Percentiles rank a stretch among this genome's conserved stretches.
Conservation (phyloP, 2,329 filamentous ascomycete species). For the Onygenales sp. region DNA sequence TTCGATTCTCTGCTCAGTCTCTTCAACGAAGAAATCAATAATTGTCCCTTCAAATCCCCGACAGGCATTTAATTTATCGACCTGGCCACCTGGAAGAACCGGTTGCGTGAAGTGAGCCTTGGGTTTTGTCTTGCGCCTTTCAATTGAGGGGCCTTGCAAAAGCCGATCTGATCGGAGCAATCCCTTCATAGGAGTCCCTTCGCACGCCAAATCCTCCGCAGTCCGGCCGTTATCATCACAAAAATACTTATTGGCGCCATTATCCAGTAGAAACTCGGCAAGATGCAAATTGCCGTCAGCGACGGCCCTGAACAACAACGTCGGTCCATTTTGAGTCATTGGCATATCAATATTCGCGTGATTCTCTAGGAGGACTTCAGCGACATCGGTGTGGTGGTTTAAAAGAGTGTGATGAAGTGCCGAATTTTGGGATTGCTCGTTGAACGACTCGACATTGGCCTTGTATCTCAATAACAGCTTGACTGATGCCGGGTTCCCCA, state of each 20-base stretch:
- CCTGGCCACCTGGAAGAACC: not conserved
- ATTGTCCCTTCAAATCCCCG: constrained; percentile 2
- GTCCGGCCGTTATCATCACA: constrained; percentile 3
- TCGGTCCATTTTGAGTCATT: not conserved
- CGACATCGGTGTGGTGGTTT: not conserved
- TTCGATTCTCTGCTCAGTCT: constrained; percentile 1
- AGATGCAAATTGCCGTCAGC: constrained; percentile 1
- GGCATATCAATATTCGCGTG: constrained; percentile 1
- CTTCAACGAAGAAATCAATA: constrained; percentile 3
- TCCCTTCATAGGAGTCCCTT: not conserved
- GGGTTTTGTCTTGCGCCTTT: not conserved
- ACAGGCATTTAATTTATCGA: constrained; percentile 1
- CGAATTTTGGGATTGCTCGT: not conserved
- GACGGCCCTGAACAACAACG: constrained; percentile 4
- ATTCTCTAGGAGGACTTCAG: not conserved
- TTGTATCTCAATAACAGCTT: constrained; percentile 1
- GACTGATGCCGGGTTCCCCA: not conserved
- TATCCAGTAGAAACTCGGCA: constrained; percentile 4
- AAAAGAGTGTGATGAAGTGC: constrained; percentile 1
- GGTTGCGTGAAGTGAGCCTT: not conserved
- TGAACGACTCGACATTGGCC: constrained; percentile 1
- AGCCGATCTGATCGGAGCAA: constrained; percentile 6
- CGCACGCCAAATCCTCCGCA: constrained; percentile 3
- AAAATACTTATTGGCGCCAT: constrained; percentile 7
- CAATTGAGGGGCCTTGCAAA: constrained; percentile 4